Evolutionary conservation across 345 rosid genomes (phyloP).

Genomic region (Heritiera fomes): DNA sequence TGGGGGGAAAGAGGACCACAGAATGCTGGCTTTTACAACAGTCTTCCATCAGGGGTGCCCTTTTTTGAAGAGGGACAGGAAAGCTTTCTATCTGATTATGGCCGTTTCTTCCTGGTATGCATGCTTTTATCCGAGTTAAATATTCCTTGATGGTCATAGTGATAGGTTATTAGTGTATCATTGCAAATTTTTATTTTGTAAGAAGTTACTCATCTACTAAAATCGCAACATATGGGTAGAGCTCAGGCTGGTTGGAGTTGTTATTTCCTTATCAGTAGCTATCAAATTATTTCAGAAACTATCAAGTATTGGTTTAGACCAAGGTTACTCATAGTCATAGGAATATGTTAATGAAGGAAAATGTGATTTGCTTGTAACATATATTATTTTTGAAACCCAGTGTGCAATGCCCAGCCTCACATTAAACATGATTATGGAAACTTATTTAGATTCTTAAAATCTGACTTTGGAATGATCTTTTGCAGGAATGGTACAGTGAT

Average conservation of each 20-base stretch:
- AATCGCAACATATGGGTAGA: slow-evolving; percentile 1
- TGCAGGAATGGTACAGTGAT: slow-evolving; percentile 74
- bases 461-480: slow-evolving; percentile 15
- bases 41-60: slow-evolving; percentile 57
- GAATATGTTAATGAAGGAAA: not conserved
- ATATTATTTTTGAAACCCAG: not conserved
- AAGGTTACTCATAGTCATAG: not conserved
- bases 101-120: slow-evolving; percentile 68
- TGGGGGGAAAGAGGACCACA: slow-evolving; percentile 61
- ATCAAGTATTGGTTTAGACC: not conserved
- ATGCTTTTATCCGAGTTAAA: not conserved
- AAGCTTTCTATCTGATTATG: slow-evolving; percentile 66
- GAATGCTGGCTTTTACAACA: slow-evolving; percentile 61
- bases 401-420: not conserved
- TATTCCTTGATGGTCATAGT: not conserved
- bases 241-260: not conserved
- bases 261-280: not conserved
- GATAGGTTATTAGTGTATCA: not conserved
- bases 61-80: slow-evolving; percentile 66
- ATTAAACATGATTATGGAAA: slow-evolving; percentile 5
- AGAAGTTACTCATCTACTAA: slow-evolving; percentile 14
- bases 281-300: slow-evolving; percentile 9
- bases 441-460: not conserved
- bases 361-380: not conserved
- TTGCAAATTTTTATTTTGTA: not conserved